phyloP scores from a whole-genome alignment of 805 yeast species.

The Candida saitoana region DNA sequence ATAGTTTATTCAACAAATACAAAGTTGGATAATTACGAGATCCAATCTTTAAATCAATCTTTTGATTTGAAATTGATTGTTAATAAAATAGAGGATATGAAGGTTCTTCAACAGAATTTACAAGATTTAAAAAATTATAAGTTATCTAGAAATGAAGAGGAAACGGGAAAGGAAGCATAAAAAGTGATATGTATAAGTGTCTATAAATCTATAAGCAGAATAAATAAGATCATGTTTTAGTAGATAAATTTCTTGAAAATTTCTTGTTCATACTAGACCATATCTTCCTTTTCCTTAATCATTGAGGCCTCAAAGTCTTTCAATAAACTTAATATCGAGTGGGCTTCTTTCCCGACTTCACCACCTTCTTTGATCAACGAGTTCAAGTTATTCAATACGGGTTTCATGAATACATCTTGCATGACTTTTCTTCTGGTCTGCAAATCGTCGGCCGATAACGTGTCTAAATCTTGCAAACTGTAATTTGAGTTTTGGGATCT shows the following conservation, averaged over 20 bases:
- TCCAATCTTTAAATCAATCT: neutral
- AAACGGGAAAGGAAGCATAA: too few relatives aligned
- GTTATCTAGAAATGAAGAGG: too few relatives aligned
- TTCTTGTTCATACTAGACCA: neutral
- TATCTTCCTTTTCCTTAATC: neutral
- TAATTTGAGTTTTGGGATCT: slow-evolving; percentile 21
- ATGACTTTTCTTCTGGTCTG: slow-evolving; percentile 52
- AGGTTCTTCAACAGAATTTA: neutral
- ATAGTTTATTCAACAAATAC: neutral
- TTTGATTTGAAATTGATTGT: neutral
- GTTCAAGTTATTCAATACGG: slow-evolving; percentile 48
- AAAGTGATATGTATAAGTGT: too few relatives aligned
- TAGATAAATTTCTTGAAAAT: too few relatives aligned
- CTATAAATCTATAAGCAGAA: too few relatives aligned
- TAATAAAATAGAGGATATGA: neutral
- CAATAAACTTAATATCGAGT: slow-evolving; percentile 18
- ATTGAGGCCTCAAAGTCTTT: slow-evolving; percentile 4
- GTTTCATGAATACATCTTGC: slow-evolving; percentile 47
- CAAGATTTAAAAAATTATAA: neutral
- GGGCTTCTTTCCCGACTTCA: slow-evolving; percentile 54
- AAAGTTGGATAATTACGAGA: neutral
- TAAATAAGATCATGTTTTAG: too few relatives aligned
- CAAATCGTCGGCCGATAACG: slow-evolving; percentile 57
- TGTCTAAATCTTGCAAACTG: slow-evolving; percentile 36
- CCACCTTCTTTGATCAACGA: slow-evolving; percentile 66